Conservation (phyloP, 257 asterid genomes). For the Nemophila menziesii region DNA sequence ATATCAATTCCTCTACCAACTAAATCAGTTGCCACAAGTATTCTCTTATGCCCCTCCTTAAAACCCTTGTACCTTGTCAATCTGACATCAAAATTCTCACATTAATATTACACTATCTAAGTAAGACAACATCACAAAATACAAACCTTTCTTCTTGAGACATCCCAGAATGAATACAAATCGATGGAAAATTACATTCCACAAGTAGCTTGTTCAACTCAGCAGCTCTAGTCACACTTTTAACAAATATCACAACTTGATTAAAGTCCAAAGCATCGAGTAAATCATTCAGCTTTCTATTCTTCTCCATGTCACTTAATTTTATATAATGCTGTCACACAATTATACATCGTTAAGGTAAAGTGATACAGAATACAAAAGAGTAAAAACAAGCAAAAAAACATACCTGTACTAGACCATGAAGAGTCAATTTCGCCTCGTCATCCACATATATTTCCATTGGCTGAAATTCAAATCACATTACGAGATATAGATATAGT, state of each 20-base stretch:
- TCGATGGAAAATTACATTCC: conserved; percentile 86
- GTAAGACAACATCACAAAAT: neutral
- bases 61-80: conserved; percentile 79
- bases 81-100: too few relatives aligned
- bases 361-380: too few relatives aligned
- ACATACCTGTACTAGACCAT: conserved; percentile 84
- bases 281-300: conserved; percentile 77
- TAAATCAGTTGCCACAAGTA: conserved; percentile 84
- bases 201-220: conserved; percentile 82
- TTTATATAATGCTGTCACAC: conserved; percentile 97
- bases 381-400: neutral
- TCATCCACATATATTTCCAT: conserved; percentile 97
- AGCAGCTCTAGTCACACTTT: conserved; percentile 78
- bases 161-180: conserved; percentile 95
- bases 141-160: conserved; percentile 96
- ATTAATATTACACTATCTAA: too few relatives aligned
- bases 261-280: conserved; percentile 89
- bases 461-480: conserved; percentile 85
- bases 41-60: conserved; percentile 91
- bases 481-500: conserved; percentile 86
- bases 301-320: conserved; percentile 76
- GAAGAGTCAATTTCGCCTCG: conserved; percentile 92
- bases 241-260: conserved; percentile 84
- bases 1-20: conserved; percentile 93
- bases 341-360: conserved; percentile 6